phyloP scores from a whole-genome alignment of 345 rosid genomes.

The Eucalyptus curtisii region DNA sequence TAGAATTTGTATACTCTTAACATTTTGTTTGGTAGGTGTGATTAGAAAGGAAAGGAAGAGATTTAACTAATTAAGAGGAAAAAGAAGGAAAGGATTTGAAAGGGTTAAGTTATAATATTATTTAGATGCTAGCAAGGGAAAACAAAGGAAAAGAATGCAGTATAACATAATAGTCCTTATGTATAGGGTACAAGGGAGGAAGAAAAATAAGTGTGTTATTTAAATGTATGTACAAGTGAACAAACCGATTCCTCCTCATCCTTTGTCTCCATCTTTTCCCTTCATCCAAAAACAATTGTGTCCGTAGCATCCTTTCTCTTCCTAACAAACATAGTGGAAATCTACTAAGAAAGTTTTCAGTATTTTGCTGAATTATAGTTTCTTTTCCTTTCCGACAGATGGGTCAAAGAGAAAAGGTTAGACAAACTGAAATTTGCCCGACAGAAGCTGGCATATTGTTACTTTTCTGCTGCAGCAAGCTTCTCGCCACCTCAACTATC shows the following conservation, averaged over 20 bases:
- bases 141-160: neutral
- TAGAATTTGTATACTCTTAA: neutral
- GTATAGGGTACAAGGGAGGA: neutral
- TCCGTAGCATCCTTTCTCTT: neutral
- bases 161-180: neutral
- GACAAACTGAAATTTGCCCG: slow-evolving; percentile 72
- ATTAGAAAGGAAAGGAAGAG: neutral
- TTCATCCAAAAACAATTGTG: neutral
- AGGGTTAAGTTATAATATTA: too few relatives aligned
- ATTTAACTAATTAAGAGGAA: neutral
- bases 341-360: neutral
- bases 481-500: slow-evolving; percentile 51
- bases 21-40: neutral
- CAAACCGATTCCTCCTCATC: neutral
- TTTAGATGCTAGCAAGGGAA: neutral
- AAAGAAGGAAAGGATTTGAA: neutral
- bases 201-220: neutral
- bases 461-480: slow-evolving; percentile 77
- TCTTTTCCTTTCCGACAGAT: slow-evolving; percentile 20
- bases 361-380: neutral
- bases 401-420: slow-evolving; percentile 52
- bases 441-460: slow-evolving; percentile 69
- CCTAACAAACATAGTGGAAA: neutral
- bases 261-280: neutral
- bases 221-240: neutral